Base-by-base conservation (phyloP, 345 rosid species). In the Euphorbia tirucalli region DNA sequence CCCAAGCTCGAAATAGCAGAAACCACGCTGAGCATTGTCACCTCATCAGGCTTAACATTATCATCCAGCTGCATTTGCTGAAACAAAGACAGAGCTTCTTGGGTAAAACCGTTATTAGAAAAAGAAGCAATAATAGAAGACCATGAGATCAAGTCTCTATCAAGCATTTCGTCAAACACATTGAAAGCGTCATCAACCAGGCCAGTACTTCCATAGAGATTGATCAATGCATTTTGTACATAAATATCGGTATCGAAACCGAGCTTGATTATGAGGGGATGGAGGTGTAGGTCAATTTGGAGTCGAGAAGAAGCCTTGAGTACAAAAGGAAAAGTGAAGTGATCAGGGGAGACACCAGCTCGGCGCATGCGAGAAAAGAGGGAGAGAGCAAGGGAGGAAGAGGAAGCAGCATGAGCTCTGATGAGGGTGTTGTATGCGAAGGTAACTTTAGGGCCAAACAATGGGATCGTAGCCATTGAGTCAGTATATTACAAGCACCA, bases 311-410 rank as follows among this genome's bases (percentile, higher is more conserved):
- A 75, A 19, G 89, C 83, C 78, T 85, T 87, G 69, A 87, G 85
- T n/a, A 83, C 83, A n/a, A n/a, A 82, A 37, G 87, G 91, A 73
- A 87, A 85, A 64, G 91, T 87, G 82, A 78, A 85, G 79, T 83
- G 75, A 68, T 87, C 87, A 0, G 83, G 77, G 1, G 80, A 35
- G 18, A 81, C 59, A 60, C 77, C 76, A 22, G 58, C 43, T n/a
- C 74, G 75, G 70, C 61, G 86, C 89, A 85, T 85, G 60, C 44
- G 37, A 60, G 69, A 58, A 77, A 85, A 87, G 75, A 77, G 62
- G 24, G 74, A 63, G 59, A 82, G 62, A 43, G 86, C 80, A 22
- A 73, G 74, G 41, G 74, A 69, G 10, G 86, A 83, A 52, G 82
- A 77, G 49, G 61, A 80, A 46, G 41, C 79, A 19, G 83, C 79